Base-by-base conservation (phyloP, 23 red algal genomes). In the Chondrus crispus region DNA sequence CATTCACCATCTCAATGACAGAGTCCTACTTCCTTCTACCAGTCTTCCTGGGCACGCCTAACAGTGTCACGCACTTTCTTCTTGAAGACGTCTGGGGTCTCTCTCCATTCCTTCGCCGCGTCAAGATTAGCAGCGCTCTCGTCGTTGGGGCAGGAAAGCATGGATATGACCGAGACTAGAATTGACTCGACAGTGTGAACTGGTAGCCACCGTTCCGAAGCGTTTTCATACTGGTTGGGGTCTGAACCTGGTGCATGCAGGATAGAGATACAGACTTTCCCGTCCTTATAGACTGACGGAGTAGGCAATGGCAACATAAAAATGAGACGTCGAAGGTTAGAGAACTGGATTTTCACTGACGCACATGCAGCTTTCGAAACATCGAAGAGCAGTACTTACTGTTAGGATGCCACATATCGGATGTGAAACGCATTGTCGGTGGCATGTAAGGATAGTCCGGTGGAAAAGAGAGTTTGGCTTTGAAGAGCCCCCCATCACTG, bases 321-420 rank as follows among this genome's bases (percentile, higher is more conserved):
- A n/a, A n/a, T n/a, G n/a, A n/a, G n/a, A n/a, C n/a, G n/a, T n/a
- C n/a, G n/a, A n/a, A n/a, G n/a, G n/a, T n/a, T n/a, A n/a, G n/a
- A n/a, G n/a, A n/a, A n/a, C n/a, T n/a, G n/a, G n/a, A n/a, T n/a
- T n/a, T n/a, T n/a, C n/a, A n/a, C n/a, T n/a, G n/a, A 14, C n/a
- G 14, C 51, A 18, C n/a, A 55, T 55, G 14, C 14, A 55, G 51
- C 51, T n/a, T 55, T 14, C 16, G 0, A 18, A 55, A 18, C 1
- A 55, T n/a, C 51, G 51, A 55, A 55, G n/a, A 55, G 51, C 14
- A 30, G 5, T 33, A 88, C 91, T 39, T 94, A 94, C 91, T 95
- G 87, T 99, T 99, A 39, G 97, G 97, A 77, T 99, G 97, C 97
- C 97, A 99, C 91, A 99, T 99, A 36, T 95, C 87, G 5, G 94